A percentile compares a stretch with the other conserved stretches of the same genome.
These are phyloP conservation scores for Penicillium palitans DNA, from an alignment of 2,329 filamentous ascomycete species.

Conservation along the genomic window DNA sequence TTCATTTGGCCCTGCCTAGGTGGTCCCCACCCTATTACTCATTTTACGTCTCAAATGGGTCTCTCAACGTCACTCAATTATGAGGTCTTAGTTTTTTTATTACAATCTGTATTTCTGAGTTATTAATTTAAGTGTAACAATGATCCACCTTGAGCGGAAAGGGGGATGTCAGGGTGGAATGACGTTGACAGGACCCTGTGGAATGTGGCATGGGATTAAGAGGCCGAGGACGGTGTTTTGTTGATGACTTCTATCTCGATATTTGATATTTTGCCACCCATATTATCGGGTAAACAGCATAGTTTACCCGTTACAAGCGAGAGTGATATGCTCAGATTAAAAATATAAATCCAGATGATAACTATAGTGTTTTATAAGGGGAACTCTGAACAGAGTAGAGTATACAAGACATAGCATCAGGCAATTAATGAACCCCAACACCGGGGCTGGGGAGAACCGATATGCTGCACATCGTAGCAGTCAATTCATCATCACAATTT, in stretches of 20 bases:
- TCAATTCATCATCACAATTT: background rate
- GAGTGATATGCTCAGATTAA: background rate
- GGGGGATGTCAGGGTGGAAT: background rate
- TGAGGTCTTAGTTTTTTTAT: conserved; percentile 1
- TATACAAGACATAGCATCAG: background rate
- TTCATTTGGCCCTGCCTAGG: background rate
- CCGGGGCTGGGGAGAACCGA: background rate
- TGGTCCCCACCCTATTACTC: conserved; percentile 10
- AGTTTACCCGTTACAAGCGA: background rate
- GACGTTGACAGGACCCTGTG: conserved; percentile 4
- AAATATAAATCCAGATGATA: background rate
- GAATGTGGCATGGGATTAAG: conserved; percentile 6
- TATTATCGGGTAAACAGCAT: background rate
- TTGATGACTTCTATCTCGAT: background rate
- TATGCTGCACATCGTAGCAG: background rate
- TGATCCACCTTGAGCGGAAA: background rate
- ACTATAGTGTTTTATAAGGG: background rate
- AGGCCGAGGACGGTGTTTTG: background rate
- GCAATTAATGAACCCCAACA: background rate
- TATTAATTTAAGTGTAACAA: conserved; percentile 5
- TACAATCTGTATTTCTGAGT: background rate
- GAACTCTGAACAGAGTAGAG: background rate
- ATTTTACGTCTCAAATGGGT: background rate
- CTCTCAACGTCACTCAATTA: conserved; percentile 7
- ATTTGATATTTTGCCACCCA: background rate